Evolutionary conservation across 192 early-diverging fungal species (phyloP).

Genomic region (Podila horticola): DNA sequence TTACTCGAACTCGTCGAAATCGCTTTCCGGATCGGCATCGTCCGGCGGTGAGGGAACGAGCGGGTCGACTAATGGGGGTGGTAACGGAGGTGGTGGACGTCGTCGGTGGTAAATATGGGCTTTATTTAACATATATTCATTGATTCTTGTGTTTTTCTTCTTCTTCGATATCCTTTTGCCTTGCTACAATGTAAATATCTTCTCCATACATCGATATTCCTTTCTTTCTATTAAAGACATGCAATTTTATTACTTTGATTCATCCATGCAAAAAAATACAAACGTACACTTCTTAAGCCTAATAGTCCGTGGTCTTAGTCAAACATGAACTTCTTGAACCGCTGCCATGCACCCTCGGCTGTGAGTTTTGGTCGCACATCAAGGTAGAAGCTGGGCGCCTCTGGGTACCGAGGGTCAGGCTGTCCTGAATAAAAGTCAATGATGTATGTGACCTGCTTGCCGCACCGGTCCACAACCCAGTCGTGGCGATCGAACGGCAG

Average conservation of each 20-base stretch:
- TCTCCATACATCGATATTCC: neutral
- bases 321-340: constrained; percentile 53
- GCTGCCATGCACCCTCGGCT: constrained; percentile 63
- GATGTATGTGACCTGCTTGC: constrained; percentile 84
- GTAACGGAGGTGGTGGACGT: constrained; percentile 17
- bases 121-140: constrained; percentile 1
- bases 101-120: constrained; percentile 25
- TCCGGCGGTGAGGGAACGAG: constrained; percentile 4
- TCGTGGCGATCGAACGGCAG: constrained; percentile 94
- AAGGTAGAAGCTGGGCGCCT: constrained; percentile 74
- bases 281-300: too few relatives aligned
- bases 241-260: too few relatives aligned
- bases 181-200: neutral
- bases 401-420: constrained; percentile 56
- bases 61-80: neutral
- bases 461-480: constrained; percentile 95
- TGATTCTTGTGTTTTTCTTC: neutral
- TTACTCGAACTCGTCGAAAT: neutral
- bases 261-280: neutral
- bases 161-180: neutral
- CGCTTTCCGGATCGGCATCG: constrained; percentile 10
- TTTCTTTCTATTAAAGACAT: neutral
- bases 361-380: constrained; percentile 90
- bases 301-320: too few relatives aligned
- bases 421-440: constrained; percentile 93